Evolutionary conservation across 495 filamentous ascomycete species (phyloP).

Genomic region (Aspergillus ostianus): DNA sequence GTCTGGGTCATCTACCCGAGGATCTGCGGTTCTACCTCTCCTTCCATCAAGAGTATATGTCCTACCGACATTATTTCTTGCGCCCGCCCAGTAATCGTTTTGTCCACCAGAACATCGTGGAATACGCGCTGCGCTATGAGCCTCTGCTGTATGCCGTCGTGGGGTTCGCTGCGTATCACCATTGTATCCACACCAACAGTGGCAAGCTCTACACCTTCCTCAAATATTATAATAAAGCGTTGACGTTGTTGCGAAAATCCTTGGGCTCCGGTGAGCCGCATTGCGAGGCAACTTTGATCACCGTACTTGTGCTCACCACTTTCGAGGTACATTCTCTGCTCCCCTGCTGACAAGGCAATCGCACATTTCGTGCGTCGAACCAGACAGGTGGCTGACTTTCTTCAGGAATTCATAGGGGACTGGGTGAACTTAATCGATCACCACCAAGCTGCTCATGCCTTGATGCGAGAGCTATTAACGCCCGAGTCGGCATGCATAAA

Average conservation of each 20-base stretch:
- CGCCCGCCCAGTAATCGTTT: slow-evolving; percentile 67
- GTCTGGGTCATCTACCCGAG: slow-evolving; percentile 49
- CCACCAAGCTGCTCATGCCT: slow-evolving; percentile 81
- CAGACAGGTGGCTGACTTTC: slow-evolving; percentile 23
- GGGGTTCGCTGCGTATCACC: slow-evolving; percentile 88
- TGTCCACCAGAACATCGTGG: slow-evolving; percentile 66
- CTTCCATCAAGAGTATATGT: slow-evolving; percentile 73
- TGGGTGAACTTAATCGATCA: slow-evolving; percentile 91
- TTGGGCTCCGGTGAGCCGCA: slow-evolving; percentile 68
- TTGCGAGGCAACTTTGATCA: slow-evolving; percentile 73
- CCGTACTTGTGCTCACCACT: slow-evolving; percentile 86
- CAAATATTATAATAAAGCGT: slow-evolving; percentile 84
- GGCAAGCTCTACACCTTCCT: slow-evolving; percentile 80
- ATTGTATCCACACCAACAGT: slow-evolving; percentile 63
- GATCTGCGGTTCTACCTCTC: slow-evolving; percentile 77
- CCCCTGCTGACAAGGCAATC: background rate
- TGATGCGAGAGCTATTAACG: slow-evolving; percentile 75
- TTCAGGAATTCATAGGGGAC: slow-evolving; percentile 89
- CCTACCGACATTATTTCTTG: slow-evolving; percentile 76
- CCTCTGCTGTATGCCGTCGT: slow-evolving; percentile 85
- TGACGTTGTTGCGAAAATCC: slow-evolving; percentile 70
- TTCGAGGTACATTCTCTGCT: slow-evolving; percentile 68
- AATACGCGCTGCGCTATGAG: slow-evolving; percentile 72
- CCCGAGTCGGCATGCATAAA: slow-evolving; percentile 73
- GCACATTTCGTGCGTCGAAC: background rate